Evolutionary conservation across 106 monocot genomes (phyloP).

Genomic region (Acanthochlamys bracteata): DNA sequence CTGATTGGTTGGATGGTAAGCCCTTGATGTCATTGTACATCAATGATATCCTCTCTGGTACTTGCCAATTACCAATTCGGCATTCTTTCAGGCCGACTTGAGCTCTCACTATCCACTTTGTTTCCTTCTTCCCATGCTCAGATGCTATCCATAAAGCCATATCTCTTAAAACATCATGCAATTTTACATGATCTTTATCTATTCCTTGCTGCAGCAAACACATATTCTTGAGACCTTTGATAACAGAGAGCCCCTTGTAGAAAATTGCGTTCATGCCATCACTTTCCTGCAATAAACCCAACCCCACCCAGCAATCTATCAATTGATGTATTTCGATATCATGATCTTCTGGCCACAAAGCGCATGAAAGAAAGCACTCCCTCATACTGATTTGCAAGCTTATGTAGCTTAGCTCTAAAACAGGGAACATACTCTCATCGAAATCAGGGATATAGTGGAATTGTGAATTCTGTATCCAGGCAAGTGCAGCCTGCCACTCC

Average conservation of each 20-base stretch:
- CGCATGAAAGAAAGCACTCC: conserved; percentile 19
- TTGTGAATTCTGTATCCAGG: not conserved
- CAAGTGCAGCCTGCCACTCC: conserved; percentile 1
- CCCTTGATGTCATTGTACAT: not conserved
- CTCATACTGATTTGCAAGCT: not conserved
- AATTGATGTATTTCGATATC: not conserved
- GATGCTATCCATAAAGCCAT: conserved; percentile 21
- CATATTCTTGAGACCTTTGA: not conserved
- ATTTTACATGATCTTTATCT: not conserved
- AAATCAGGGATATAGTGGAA: not conserved
- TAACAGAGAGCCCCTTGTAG: not conserved
- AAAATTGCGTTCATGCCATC: not conserved
- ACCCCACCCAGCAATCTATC: conserved; percentile 20
- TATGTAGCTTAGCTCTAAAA: conserved; percentile 22
- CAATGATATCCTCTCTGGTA: not conserved
- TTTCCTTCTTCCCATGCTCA: conserved; percentile 5
- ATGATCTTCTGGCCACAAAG: conserved; percentile 20
- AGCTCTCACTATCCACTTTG: not conserved
- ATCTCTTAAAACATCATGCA: conserved; percentile 11
- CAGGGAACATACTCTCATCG: not conserved
- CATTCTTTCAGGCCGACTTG: not conserved
- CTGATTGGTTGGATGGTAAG: not conserved
- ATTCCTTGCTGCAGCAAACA: conserved; percentile 5
- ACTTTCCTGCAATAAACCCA: conserved; percentile 2
- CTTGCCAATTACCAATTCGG: not conserved